Evolutionary conservation across 371 early-diverging fungal species (phyloP).

Genomic region (Mucor racemosus): DNA sequence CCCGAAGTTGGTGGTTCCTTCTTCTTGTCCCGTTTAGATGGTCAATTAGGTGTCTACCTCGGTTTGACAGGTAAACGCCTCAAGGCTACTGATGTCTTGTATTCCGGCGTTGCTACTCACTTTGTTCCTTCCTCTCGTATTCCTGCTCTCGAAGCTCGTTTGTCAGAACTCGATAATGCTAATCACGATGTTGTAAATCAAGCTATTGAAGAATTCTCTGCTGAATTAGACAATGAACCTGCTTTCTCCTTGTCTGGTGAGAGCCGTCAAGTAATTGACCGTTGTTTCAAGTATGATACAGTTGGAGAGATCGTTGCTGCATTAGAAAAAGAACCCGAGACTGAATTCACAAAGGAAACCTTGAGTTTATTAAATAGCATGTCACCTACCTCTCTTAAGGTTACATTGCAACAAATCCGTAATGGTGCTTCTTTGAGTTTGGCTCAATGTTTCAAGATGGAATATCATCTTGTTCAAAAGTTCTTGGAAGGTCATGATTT

Average conservation of each 20-base stretch:
- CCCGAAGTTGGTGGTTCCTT: conserved; percentile 97
- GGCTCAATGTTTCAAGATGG: conserved; percentile 85
- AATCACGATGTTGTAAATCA: conserved; percentile 85
- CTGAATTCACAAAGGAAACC: conserved; percentile 76
- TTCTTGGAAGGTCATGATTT: conserved; percentile 86
- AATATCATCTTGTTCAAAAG: conserved; percentile 80
- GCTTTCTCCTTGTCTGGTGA: conserved; percentile 64
- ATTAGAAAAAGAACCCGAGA: conserved; percentile 67
- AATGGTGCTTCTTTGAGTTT: conserved; percentile 72
- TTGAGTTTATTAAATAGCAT: conserved; percentile 64
- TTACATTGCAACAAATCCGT: conserved; percentile 84
- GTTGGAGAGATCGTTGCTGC: conserved; percentile 85
- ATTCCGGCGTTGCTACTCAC: conserved; percentile 95
- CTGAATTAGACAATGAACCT: conserved; percentile 36
- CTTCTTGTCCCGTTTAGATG: conserved; percentile 93
- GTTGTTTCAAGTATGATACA: conserved; percentile 83
- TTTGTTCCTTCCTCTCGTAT: conserved; percentile 92
- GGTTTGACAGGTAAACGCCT: conserved; percentile 90
- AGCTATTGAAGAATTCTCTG: conserved; percentile 94
- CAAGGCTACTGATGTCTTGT: conserved; percentile 82
- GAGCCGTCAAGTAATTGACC: conserved; percentile 77
- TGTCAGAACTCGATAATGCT: conserved; percentile 80
- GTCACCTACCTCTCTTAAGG: conserved; percentile 92
- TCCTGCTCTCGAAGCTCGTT: conserved; percentile 78
- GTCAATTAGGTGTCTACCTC: conserved; percentile 90